Conservation (phyloP, 169 alveolate genomes). For the Cyclospora cayetanensis region DNA sequence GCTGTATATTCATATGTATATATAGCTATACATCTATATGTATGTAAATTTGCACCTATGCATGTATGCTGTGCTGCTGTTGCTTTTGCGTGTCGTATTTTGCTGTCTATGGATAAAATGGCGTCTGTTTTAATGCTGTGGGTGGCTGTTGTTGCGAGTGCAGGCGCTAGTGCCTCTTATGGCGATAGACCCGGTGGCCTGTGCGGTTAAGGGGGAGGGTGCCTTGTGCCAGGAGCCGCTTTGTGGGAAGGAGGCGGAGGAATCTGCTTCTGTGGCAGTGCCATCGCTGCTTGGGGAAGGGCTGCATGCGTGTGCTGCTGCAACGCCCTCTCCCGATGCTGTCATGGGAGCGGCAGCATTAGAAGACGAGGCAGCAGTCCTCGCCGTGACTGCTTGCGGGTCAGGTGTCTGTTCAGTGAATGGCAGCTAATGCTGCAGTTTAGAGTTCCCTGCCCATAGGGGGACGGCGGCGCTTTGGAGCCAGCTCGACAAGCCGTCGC, state of each 20-base stretch:
- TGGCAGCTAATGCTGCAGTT: too few species aligned
- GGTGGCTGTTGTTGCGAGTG: neutral
- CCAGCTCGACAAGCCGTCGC: neutral
- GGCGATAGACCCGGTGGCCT: neutral
- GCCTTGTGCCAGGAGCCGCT: neutral
- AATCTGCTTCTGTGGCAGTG: neutral
- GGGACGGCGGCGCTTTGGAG: neutral
- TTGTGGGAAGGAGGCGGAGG: neutral
- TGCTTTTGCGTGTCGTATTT: neutral
- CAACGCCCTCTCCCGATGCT: neutral
- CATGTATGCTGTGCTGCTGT: too few species aligned
- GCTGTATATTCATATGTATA: too few species aligned
- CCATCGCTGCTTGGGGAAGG: neutral
- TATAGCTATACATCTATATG: too few species aligned
- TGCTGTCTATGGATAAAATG: too few species aligned
- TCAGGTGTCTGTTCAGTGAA: neutral
- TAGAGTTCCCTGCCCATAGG: neutral
- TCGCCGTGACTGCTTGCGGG: neutral
- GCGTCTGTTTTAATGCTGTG: too few species aligned
- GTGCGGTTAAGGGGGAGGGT: too few species aligned
- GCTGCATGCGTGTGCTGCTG: neutral
- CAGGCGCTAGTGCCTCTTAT: slow-evolving; percentile 4
- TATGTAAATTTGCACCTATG: too few species aligned
- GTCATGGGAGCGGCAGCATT: neutral
- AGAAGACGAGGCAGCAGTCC: neutral